Percentiles rank a stretch among this genome's conserved stretches.
Evolutionary conservation across 768 basidiomycete species (phyloP).

Genomic region (Termitomyces bulborhizus): DNA sequence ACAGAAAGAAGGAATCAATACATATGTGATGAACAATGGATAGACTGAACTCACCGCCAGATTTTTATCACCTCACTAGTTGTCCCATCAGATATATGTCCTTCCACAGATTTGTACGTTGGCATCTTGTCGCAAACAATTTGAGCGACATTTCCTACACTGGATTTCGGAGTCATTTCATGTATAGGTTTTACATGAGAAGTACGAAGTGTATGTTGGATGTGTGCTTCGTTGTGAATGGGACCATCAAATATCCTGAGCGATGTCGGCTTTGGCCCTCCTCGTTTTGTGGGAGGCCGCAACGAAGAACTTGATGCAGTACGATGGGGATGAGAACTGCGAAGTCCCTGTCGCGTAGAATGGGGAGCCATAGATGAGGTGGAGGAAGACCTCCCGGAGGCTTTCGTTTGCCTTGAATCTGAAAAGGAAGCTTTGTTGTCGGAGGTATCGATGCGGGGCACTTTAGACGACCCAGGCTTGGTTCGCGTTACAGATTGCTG

Average conservation of each 20-base stretch:
- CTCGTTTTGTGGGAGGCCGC: constrained; percentile 10
- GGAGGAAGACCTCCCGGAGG: constrained; percentile 8
- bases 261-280: constrained; percentile 1
- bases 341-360: constrained; percentile 7
- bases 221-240: constrained; percentile 27
- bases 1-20: neutral
- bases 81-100: constrained; percentile 18
- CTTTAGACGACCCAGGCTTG: constrained; percentile 16
- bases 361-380: constrained; percentile 22
- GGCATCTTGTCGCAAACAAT: constrained; percentile 22
- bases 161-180: constrained; percentile 30
- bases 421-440: constrained; percentile 17
- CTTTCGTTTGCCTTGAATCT: constrained; percentile 15
- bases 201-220: constrained; percentile 24
- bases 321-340: constrained; percentile 8
- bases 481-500: constrained; percentile 28
- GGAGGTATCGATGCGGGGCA: constrained; percentile 22
- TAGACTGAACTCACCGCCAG: constrained; percentile 38
- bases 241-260: constrained; percentile 24
- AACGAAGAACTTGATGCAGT: constrained; percentile 12
- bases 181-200: constrained; percentile 25
- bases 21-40: neutral
- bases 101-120: constrained; percentile 26
- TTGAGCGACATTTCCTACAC: constrained; percentile 34
- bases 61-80: constrained; percentile 18